Evolutionary conservation across 2,329 filamentous ascomycete genomes (phyloP).

Genomic region (Cladosporium sp.): DNA sequence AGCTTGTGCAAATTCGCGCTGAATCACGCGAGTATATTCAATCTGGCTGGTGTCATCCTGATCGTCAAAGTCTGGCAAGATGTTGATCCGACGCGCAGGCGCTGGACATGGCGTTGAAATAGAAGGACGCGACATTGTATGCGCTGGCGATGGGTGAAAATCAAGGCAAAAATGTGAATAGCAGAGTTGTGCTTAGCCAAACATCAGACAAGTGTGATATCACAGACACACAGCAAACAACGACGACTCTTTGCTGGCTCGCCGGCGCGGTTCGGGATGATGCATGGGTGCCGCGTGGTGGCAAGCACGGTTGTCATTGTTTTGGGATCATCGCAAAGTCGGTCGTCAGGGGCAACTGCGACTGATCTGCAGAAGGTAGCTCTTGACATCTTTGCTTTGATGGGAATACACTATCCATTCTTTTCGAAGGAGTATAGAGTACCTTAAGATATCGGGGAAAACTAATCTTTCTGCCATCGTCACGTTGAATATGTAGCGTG

Average conservation of each 20-base stretch:
- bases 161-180: not conserved
- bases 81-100: conserved; percentile 25
- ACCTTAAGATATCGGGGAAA: not conserved
- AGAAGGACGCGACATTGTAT: conserved; percentile 30
- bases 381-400: not conserved
- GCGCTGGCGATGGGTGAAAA: not conserved
- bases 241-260: conserved; percentile 5
- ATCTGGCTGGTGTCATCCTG: conserved; percentile 33
- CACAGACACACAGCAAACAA: not conserved
- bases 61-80: conserved; percentile 8
- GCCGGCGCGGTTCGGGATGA: conserved; percentile 12
- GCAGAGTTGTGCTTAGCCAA: not conserved
- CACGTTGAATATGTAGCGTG: not conserved
- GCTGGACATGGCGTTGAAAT: conserved; percentile 34
- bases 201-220: not conserved
- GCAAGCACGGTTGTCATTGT: conserved; percentile 5
- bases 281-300: not conserved
- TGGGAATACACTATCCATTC: not conserved
- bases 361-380: not conserved
- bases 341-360: not conserved
- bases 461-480: not conserved
- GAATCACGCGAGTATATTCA: conserved; percentile 38
- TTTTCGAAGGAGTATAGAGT: not conserved
- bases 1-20: conserved; percentile 33
- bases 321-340: not conserved